phyloP scores from a whole-genome alignment of 2,329 filamentous ascomycete genomes.

The Colletotrichum cuscutae region DNA sequence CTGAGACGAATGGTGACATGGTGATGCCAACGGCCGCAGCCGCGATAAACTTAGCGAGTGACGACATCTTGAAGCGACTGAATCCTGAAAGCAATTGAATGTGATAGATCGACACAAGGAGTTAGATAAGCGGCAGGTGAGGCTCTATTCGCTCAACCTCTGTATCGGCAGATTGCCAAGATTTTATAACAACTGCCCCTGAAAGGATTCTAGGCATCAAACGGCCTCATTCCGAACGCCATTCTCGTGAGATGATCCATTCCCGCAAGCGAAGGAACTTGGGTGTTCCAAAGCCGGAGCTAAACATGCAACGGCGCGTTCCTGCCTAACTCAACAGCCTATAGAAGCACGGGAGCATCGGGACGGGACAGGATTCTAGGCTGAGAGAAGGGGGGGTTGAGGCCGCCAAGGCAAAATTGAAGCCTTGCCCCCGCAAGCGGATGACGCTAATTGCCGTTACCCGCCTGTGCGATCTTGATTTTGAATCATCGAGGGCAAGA shows the following conservation, averaged over 20 bases:
- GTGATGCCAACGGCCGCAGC: neutral
- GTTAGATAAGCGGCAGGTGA: neutral
- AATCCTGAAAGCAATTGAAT: neutral
- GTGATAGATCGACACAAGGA: neutral
- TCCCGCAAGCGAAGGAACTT: conserved; percentile 8
- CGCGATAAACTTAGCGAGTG: neutral
- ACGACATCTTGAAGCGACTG: neutral
- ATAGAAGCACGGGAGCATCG: neutral
- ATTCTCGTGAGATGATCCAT: neutral
- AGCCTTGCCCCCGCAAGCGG: neutral
- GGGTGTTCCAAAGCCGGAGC: neutral
- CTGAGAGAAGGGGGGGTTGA: neutral
- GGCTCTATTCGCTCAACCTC: neutral
- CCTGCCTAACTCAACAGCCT: neutral
- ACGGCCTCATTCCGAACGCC: neutral
- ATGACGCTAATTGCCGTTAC: neutral
- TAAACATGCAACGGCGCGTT: conserved; percentile 1
- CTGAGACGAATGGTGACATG: neutral
- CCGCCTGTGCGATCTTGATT: neutral
- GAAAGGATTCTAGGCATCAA: neutral
- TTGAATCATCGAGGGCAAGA: neutral
- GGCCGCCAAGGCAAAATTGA: neutral
- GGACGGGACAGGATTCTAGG: neutral
- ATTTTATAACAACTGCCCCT: neutral
- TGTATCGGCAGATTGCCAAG: neutral